A percentile compares a stretch with the other conserved stretches of the same genome.
phyloP scores from a whole-genome alignment of 1,284 basidiomycete species.

The Cystobasidium pallidum region DNA sequence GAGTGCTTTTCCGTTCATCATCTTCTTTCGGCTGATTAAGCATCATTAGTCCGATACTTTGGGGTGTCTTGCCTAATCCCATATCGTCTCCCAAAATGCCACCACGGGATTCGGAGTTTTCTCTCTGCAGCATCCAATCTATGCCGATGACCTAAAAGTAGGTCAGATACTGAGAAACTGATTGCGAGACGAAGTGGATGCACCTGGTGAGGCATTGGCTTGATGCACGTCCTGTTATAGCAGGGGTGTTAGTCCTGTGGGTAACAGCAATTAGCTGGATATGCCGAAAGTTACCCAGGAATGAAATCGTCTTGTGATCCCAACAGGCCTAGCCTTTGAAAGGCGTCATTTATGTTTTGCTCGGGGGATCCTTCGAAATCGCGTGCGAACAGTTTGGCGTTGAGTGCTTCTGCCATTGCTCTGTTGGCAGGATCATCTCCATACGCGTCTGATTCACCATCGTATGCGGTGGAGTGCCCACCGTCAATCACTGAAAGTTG shows the following conservation, averaged over 20 bases:
- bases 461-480: too few species aligned
- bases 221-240: not conserved
- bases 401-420: not conserved
- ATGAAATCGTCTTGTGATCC: not conserved
- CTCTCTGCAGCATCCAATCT: conserved; percentile 4
- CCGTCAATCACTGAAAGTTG: not conserved
- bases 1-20: not conserved
- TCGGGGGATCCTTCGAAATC: not conserved
- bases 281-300: not conserved
- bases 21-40: not conserved
- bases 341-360: not conserved
- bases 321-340: not conserved
- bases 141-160: not conserved
- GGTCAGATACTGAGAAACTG: not conserved
- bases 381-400: not conserved
- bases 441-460: not conserved
- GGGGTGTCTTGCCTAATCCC: conserved; percentile 77
- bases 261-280: too few species aligned
- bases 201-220: conserved; percentile 2
- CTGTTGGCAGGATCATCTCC: not conserved
- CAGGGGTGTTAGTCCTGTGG: not conserved
- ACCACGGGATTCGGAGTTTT: conserved; percentile 74
- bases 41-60: conserved; percentile 77
- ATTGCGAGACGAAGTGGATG: not conserved
- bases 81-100: conserved; percentile 98